phyloP scores from a whole-genome alignment of 345 rosid species.

The Zanthoxylum bungeanum region DNA sequence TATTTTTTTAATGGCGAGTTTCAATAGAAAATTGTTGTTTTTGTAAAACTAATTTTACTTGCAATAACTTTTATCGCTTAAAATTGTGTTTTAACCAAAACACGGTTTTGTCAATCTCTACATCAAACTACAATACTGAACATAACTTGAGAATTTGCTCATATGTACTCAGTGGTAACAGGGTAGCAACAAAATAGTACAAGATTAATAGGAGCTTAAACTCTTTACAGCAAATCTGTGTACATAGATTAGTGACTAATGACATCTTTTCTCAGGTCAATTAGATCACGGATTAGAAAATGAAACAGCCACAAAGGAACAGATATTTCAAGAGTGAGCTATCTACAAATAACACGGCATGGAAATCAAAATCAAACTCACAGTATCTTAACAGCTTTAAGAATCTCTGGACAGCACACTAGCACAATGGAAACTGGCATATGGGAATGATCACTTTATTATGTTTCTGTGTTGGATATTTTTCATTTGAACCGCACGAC shows the following conservation, averaged over 20 bases:
- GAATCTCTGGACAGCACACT: not conserved
- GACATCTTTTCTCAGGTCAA: too few relatives aligned
- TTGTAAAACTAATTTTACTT: too few relatives aligned
- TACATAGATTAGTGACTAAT: not conserved
- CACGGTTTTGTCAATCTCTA: too few relatives aligned
- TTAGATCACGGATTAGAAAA: too few relatives aligned
- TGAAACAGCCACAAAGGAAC: too few relatives aligned
- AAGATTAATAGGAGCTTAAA: not conserved
- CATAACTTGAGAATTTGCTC: too few relatives aligned
- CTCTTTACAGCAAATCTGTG: constrained; percentile 7
- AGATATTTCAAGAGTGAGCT: not conserved
- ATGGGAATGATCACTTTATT: not conserved
- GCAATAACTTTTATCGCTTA: too few relatives aligned
- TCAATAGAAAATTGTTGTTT: too few relatives aligned
- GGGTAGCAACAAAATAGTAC: not conserved
- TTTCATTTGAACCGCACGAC: constrained; percentile 28
- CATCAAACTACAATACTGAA: too few relatives aligned
- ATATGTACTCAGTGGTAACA: too few relatives aligned
- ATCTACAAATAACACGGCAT: constrained; percentile 1
- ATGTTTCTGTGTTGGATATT: not conserved
- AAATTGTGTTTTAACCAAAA: too few relatives aligned
- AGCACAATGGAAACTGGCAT: not conserved
- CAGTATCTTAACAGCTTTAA: not conserved
- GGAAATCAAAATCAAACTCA: constrained; percentile 2
- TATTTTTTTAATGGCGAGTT: too few relatives aligned